A percentile compares a stretch with the other conserved stretches of the same genome.
These are phyloP conservation scores for Rosa chinensis DNA, from an alignment of 306 rosid species.

Conservation along the genomic window DNA sequence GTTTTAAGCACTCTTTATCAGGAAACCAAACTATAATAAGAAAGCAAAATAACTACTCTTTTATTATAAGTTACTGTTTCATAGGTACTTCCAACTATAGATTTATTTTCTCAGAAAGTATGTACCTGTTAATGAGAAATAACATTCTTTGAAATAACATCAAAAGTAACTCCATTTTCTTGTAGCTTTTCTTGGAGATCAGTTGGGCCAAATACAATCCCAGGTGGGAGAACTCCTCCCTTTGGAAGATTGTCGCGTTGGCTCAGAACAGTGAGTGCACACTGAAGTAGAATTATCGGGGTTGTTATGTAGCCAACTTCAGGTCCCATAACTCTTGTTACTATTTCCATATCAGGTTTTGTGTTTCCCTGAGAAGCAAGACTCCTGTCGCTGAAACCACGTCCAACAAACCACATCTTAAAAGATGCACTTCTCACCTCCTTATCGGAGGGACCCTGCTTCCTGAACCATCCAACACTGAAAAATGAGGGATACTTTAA, in stretches of 20 bases:
- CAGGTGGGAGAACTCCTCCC: conserved; percentile 75
- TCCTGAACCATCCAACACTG: conserved; percentile 68
- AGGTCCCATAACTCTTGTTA: conserved; percentile 80
- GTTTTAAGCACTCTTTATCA: conserved; percentile 4
- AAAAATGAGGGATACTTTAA: conserved; percentile 74
- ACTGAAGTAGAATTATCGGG: conserved; percentile 73
- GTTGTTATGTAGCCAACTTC: conserved; percentile 88
- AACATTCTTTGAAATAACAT: conserved; percentile 54
- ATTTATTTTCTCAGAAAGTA: not conserved
- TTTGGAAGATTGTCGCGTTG: conserved; percentile 65
- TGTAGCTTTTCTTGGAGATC: conserved; percentile 73
- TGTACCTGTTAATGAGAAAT: conserved; percentile 35
- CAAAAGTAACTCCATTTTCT: conserved; percentile 77
- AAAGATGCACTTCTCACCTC: conserved; percentile 72
- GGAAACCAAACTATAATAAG: not conserved
- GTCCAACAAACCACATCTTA: conserved; percentile 89
- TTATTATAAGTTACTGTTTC: not conserved
- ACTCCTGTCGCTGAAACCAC: conserved; percentile 50
- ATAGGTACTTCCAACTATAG: conserved; percentile 12
- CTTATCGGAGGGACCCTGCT: conserved; percentile 78
- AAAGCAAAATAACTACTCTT: conserved; percentile 5
- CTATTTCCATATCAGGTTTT: conserved; percentile 70
- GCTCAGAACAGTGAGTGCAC: conserved; percentile 65
- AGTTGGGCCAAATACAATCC: conserved; percentile 77
- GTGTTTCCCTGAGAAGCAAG: conserved; percentile 38